Evolutionary conservation across 2,329 filamentous ascomycete genomes (phyloP), one percentile per base, ranked within the genome.

Genomic region (Talaromyces sp.): DNA sequence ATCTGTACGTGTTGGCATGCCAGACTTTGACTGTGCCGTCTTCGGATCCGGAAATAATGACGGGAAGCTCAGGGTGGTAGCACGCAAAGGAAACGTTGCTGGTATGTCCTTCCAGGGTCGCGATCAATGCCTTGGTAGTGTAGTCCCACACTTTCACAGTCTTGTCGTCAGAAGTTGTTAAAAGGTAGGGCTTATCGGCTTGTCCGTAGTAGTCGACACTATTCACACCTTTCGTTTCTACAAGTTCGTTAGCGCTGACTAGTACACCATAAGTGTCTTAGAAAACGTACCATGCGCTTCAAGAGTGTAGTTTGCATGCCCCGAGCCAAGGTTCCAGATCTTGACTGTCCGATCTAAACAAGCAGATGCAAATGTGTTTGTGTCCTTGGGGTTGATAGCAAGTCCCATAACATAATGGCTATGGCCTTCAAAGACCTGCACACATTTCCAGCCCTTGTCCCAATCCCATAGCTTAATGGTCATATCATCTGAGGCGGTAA

Each of bases 71-170:
- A 2, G 95, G 95, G 79, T 99, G 95, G 77, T 98, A 99, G 79
- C 93, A 96, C 59, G 95, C 95, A 74, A 98, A 99, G 2, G 93
- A 97, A 57, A 99, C 95, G 74, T 99, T 99, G 79, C 93, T 97
- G 35, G 93, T 96, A 79, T 99, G 95, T 33, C 95, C 95, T 79
- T 99, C 95, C 57, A 99, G 85, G 2, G 94, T 98, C 35, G 95
- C 95, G 75, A 98, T 97, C 69, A 98, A 84, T 13, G 93, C 95
- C 81, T 99, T 99, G 58, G 93, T 98, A 13, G 94, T 98, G 83
- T 99, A 98, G 77, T 99, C 95, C 94, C 95, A 99, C 63, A 99
- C 88, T 84, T 98, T 98, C 72, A 98, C 92, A 0, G 94, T 98
- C 73, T 92, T 89, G 79, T 98, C 95, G 77, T 99, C 95, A 8